A percentile compares a stretch with the other conserved stretches of the same genome.
These are phyloP conservation scores for Microbotryum saponariae DNA, from an alignment of 1,284 basidiomycete genomes.

Conservation along the genomic window DNA sequence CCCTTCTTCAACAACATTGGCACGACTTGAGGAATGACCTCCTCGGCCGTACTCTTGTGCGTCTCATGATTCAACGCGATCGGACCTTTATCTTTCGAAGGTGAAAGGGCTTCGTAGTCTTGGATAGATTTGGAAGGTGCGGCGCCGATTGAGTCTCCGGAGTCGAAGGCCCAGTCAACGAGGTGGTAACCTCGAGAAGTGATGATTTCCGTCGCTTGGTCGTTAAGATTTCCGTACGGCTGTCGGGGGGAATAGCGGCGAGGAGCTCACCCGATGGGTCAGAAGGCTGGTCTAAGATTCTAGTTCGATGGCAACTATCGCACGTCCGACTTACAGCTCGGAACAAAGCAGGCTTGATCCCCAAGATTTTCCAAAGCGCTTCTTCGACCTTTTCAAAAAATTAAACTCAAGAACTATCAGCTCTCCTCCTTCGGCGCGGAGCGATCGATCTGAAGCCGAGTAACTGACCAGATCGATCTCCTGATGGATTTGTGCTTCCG, in stretches of 20 bases:
- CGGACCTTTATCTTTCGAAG: conserved; percentile 3
- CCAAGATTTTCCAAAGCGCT: conserved; percentile 37
- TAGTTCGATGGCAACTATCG: no score
- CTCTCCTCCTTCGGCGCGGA: no score
- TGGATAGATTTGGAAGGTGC: background rate
- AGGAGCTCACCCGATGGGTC: no score
- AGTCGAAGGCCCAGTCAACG: conserved; percentile 33
- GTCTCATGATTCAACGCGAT: conserved; percentile 30
- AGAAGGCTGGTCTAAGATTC: no score
- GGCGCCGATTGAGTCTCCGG: conserved; percentile 23
- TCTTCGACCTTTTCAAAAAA: conserved; percentile 14
- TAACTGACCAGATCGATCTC: conserved; percentile 3
- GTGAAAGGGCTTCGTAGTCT: conserved; percentile 16
- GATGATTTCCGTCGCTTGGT: conserved; percentile 27
- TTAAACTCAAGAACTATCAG: no score
- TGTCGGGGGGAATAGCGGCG: no score
- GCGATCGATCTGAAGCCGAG: no score
- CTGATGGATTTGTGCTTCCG: conserved; percentile 25
- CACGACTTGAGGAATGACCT: conserved; percentile 26
- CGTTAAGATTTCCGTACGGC: conserved; percentile 31
- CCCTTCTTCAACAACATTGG: conserved; percentile 25
- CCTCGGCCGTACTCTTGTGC: conserved; percentile 15
- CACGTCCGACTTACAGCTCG: conserved; percentile 10
- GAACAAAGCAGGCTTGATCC: conserved; percentile 35
- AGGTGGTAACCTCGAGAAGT: conserved; percentile 27